Conservation (phyloP, 495 filamentous ascomycete genomes). For the Hyaloscypha hepaticicola region DNA sequence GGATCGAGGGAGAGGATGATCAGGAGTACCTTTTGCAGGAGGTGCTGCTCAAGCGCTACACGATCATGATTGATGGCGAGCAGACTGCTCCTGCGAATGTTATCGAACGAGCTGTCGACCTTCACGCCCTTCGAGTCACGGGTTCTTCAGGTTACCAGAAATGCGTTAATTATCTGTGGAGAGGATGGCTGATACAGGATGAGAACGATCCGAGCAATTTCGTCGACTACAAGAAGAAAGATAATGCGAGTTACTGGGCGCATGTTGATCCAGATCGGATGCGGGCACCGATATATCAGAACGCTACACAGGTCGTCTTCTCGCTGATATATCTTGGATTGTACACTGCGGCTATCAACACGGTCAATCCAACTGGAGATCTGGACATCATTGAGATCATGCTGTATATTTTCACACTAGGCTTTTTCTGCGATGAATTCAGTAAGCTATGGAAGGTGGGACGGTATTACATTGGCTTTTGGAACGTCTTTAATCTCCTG, state of each 20-base stretch:
- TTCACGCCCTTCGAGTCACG: conserved; percentile 85
- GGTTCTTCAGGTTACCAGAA: conserved; percentile 89
- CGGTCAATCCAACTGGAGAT: conserved; percentile 73
- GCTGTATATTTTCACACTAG: conserved; percentile 86
- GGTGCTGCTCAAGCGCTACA: conserved; percentile 88
- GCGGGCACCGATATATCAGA: conserved; percentile 90
- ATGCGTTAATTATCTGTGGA: conserved; percentile 89
- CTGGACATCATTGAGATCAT: conserved; percentile 82
- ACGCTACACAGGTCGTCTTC: conserved; percentile 79
- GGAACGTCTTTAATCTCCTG: conserved; percentile 88
- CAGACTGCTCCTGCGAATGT: conserved; percentile 78
- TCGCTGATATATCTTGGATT: conserved; percentile 79
- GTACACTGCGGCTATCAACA: conserved; percentile 90
- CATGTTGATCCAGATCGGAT: conserved; percentile 94
- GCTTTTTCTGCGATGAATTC: conserved; percentile 87
- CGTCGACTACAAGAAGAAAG: conserved; percentile 75
- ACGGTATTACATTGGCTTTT: conserved; percentile 83
- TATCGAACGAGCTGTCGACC: conserved; percentile 86
- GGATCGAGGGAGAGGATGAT: conserved; percentile 81
- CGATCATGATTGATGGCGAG: conserved; percentile 68
- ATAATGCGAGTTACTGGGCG: conserved; percentile 66
- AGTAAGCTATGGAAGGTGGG: conserved; percentile 92
- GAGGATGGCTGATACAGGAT: conserved; percentile 93
- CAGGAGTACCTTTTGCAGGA: conserved; percentile 72
- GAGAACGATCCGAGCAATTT: conserved; percentile 84